Evolutionary conservation across 805 yeast species (phyloP).

Genomic region (Saturnispora quitensis): DNA sequence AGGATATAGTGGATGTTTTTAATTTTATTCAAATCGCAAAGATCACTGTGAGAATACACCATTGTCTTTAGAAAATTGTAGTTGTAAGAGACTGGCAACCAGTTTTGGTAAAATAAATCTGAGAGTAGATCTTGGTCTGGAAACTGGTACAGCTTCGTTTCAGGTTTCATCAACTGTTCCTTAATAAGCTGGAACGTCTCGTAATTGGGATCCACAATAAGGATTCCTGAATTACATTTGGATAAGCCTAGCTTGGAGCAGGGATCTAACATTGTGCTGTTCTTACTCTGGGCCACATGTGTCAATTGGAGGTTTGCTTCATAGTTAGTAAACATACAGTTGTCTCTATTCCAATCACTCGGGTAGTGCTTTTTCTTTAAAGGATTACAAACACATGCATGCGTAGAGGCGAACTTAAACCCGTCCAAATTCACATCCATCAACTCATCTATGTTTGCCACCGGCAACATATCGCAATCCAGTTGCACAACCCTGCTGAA

Average conservation of each 20-base stretch:
- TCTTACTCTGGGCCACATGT: not conserved
- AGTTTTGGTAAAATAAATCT: constrained; percentile 41
- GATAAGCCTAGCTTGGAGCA: constrained; percentile 32
- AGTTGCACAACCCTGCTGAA: constrained; percentile 46
- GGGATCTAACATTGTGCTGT: constrained; percentile 30
- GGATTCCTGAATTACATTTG: constrained; percentile 52
- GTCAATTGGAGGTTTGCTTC: constrained; percentile 23
- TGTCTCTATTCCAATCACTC: constrained; percentile 38
- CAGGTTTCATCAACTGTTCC: constrained; percentile 31
- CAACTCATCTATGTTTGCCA: constrained; percentile 50
- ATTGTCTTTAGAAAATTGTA: constrained; percentile 52
- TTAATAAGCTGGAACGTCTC: constrained; percentile 33
- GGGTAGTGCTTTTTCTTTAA: constrained; percentile 45
- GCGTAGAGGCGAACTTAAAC: constrained; percentile 44
- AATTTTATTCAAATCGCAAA: constrained; percentile 40
- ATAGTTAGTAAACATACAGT: constrained; percentile 38
- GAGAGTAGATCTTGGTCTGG: constrained; percentile 51
- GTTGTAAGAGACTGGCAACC: constrained; percentile 44
- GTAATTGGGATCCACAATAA: constrained; percentile 37
- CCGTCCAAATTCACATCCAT: constrained; percentile 36
- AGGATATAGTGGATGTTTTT: constrained; percentile 51
- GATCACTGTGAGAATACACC: constrained; percentile 32
- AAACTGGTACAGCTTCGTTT: constrained; percentile 35
- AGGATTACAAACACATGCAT: constrained; percentile 59
- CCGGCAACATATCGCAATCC: constrained; percentile 52